phyloP scores from a whole-genome alignment of 73 alveolate genomes.

The Breviolum minutum region DNA sequence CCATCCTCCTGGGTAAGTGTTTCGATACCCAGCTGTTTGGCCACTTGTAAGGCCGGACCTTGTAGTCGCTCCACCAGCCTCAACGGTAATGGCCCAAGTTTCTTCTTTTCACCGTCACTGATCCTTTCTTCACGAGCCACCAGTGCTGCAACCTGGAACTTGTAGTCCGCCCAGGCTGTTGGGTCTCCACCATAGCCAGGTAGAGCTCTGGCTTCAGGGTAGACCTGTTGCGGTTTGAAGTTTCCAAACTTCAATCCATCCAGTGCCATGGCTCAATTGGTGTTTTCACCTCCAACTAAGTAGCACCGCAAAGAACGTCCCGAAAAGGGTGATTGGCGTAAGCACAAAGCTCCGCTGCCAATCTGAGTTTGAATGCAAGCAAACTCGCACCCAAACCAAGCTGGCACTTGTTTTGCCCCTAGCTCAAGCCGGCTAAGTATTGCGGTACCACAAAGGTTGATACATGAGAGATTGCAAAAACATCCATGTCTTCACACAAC shows the following conservation, averaged over 20 bases:
- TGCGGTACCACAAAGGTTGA: too few species aligned
- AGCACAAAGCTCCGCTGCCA: too few species aligned
- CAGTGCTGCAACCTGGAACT: neutral
- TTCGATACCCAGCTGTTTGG: neutral
- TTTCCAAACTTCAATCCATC: neutral
- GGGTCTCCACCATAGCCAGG: conserved; percentile 10
- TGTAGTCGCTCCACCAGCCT: neutral
- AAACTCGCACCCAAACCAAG: too few species aligned
- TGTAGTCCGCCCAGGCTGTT: neutral
- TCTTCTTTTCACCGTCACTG: neutral
- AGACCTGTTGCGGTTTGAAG: neutral
- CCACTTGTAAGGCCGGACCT: neutral
- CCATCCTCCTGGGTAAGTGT: neutral
- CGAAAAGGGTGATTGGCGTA: too few species aligned
- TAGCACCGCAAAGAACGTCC: too few species aligned
- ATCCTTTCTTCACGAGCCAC: neutral
- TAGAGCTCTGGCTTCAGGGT: neutral
- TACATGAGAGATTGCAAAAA: too few species aligned
- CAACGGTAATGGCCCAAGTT: neutral
- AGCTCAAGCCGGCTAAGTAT: too few species aligned
- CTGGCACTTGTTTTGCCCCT: too few species aligned
- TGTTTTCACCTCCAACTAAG: too few species aligned
- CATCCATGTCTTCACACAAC: too few species aligned
- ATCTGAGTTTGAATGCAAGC: too few species aligned
- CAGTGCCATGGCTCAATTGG: neutral